phyloP scores from a whole-genome alignment of 208 protist species.

The Leishmania arabica region DNA sequence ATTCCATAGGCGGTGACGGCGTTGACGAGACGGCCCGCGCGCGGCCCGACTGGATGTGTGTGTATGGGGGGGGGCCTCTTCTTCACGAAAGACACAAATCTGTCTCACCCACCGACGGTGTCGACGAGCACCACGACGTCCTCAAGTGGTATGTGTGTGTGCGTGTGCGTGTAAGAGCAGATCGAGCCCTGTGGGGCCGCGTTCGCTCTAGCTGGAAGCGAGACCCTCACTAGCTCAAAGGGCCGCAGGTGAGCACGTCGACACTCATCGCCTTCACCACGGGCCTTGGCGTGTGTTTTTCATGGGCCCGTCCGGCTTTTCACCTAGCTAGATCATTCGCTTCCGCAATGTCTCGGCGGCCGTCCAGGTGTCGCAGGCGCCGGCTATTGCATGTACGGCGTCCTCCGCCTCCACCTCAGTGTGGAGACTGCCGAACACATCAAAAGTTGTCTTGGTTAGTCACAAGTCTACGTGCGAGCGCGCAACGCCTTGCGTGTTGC shows the following conservation, averaged over 20 bases:
- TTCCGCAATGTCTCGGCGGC: conserved; percentile 27
- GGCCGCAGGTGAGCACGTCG: conserved; percentile 14
- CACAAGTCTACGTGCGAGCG: conserved; percentile 6
- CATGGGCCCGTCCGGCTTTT: too few species aligned
- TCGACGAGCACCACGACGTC: background rate
- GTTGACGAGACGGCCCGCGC: conserved; percentile 1
- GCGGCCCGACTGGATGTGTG: conserved; percentile 17
- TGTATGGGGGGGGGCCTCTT: background rate
- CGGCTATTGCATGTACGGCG: conserved; percentile 23
- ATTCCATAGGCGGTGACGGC: background rate
- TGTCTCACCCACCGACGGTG: background rate
- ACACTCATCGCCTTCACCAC: background rate
- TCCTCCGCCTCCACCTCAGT: conserved; percentile 10
- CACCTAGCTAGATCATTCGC: conserved; percentile 13
- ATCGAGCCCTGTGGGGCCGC: background rate
- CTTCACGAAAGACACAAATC: background rate
- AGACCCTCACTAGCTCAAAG: background rate
- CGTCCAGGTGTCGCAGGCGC: conserved; percentile 29
- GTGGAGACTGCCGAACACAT: conserved; percentile 17
- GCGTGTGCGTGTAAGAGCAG: background rate
- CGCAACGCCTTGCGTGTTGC: background rate
- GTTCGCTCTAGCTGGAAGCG: background rate
- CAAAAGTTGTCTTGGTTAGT: conserved; percentile 7
- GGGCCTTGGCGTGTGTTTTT: too few species aligned
- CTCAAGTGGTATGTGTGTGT: background rate